Conservation (phyloP, 805 yeast species). For the Metschnikowia orientalis region DNA sequence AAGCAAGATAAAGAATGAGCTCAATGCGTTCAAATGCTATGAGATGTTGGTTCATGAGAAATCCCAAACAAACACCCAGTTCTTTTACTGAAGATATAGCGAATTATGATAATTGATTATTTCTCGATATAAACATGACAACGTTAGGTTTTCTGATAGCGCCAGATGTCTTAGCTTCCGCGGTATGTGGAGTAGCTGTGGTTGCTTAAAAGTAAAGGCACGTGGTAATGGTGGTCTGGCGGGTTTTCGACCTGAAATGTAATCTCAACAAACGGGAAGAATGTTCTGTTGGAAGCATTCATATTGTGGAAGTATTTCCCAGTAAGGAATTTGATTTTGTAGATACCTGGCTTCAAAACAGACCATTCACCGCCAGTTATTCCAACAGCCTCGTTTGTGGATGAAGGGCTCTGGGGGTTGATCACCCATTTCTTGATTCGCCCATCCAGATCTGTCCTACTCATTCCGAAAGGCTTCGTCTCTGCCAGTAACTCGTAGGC, state of each 20-base stretch:
- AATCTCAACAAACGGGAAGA: conserved; percentile 87
- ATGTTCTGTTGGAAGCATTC: conserved; percentile 41
- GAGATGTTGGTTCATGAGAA: conserved; percentile 68
- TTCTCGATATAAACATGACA: not conserved
- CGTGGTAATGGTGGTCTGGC: conserved; percentile 80
- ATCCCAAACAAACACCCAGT: conserved; percentile 61
- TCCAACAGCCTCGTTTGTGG: conserved; percentile 24
- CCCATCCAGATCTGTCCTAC: conserved; percentile 76
- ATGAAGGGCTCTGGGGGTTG: conserved; percentile 29
- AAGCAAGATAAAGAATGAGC: conserved; percentile 55
- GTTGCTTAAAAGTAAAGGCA: conserved; percentile 79
- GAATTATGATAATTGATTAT: no score
- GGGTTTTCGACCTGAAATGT: conserved; percentile 62
- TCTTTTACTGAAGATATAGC: conserved; percentile 51
- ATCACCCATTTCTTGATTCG: conserved; percentile 66
- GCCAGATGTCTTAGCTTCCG: conserved; percentile 50
- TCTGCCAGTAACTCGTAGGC: conserved; percentile 24
- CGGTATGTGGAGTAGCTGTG: conserved; percentile 89
- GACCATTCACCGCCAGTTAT: conserved; percentile 39
- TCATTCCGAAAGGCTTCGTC: conserved; percentile 53
- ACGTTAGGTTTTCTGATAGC: not conserved
- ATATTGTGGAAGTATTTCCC: conserved; percentile 53
- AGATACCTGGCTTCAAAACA: conserved; percentile 54
- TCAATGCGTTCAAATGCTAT: conserved; percentile 57
- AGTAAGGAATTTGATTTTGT: conserved; percentile 74